Evolutionary conservation across 179 eudicot genomes (phyloP), one percentile per base, ranked within the genome.

Genomic region (Amaranthus tricolor): DNA sequence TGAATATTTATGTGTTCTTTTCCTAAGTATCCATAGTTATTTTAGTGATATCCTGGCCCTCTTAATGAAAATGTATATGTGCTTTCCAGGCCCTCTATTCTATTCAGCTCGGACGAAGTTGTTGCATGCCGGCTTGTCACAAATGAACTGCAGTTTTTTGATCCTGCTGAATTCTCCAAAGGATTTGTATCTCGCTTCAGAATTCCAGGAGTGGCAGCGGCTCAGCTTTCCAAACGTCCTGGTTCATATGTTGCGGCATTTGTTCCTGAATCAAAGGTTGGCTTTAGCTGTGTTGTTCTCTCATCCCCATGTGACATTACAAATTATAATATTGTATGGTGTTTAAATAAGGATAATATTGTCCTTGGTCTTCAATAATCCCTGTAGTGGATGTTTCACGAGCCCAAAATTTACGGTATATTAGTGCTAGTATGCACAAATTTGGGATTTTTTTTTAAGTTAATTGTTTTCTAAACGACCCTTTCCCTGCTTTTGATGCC

Each of bases 201-300:
- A 86, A 74, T 93, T 80, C 96, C 94, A 73, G 92, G 97, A 70
- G 84, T 95, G 76, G 93, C 97, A 81, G 91, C 91, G 31, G 58
- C 86, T 48, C 95, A 91, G 83, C 89, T 95, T 71, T 91, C 99
- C 49, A 91, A 82, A 83, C 81, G 60, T 53, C 91, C 96, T 48
- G 93, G 98, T 62, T 84, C 95, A 75, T 87, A 89, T 78, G 85
- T 95, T 76, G 99, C 99, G n/a, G 86, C 85, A 11, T 95, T 86
- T 85, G 89, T 93, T 87, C 92, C 99, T 66, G 99, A 95, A 82
- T 86, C 97, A 45, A 91, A 93, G 99, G 99, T 95, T 73, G 66
- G 63, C 61, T 24, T 40, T 50, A 68, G 53, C 65, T 64, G 62
- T 69, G 50, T 20, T 56, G 16, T 67, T 51, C 44, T 63, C 21